Evolutionary conservation across 805 yeast species (phyloP).

Genomic region (Barnettozyma populi): DNA sequence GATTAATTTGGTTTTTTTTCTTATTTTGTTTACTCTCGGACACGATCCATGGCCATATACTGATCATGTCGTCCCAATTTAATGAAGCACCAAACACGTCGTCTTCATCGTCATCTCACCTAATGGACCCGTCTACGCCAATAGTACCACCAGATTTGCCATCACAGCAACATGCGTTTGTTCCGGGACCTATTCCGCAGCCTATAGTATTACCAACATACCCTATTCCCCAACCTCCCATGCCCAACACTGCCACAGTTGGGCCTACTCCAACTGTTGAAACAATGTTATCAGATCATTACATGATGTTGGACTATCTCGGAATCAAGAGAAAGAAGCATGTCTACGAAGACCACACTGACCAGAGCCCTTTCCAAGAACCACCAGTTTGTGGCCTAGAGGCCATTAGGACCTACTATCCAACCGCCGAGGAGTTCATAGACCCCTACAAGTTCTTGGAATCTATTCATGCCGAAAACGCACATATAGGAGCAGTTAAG

Average conservation of each 20-base stretch:
- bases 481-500: conserved; percentile 62
- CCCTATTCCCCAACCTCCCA: not conserved
- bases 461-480: conserved; percentile 34
- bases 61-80: not conserved
- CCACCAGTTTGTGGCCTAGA: not conserved
- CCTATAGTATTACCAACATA: not conserved
- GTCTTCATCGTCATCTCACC: not conserved
- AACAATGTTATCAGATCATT: not conserved
- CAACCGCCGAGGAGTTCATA: conserved; percentile 43
- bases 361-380: not conserved
- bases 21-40: not conserved
- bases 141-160: not conserved
- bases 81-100: not conserved
- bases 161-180: not conserved
- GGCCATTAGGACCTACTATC: conserved; percentile 15
- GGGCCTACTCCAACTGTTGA: not conserved
- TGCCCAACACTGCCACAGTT: not conserved
- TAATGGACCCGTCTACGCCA: not conserved
- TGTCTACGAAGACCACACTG: not conserved
- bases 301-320: conserved; percentile 1
- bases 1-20: no score
- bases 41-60: not conserved
- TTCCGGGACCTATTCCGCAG: not conserved
- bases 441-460: conserved; percentile 56
- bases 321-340: conserved; percentile 2